Evolutionary conservation across 2,329 filamentous ascomycete genomes (phyloP).

Genomic region (Diplodia seriata): DNA sequence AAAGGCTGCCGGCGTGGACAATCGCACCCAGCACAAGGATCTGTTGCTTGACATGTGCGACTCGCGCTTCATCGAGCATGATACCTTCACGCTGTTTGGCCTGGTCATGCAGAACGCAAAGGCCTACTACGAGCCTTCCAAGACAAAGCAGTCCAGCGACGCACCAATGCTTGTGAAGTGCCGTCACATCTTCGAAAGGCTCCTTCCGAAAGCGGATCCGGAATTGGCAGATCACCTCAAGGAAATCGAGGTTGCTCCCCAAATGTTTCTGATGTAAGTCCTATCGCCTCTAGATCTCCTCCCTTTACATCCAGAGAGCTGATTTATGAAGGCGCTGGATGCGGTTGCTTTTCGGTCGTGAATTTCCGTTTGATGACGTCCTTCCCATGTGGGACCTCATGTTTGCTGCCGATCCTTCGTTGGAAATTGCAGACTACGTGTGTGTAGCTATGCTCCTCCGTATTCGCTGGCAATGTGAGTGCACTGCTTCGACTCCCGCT

Average conservation of each 20-base stretch:
- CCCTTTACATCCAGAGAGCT: conserved; percentile 33
- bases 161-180: conserved; percentile 85
- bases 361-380: conserved; percentile 87
- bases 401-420: conserved; percentile 81
- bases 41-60: conserved; percentile 73
- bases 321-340: conserved; percentile 77
- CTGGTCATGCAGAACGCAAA: conserved; percentile 87
- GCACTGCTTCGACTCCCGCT: neutral
- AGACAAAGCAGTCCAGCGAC: conserved; percentile 46
- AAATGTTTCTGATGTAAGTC: conserved; percentile 89
- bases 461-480: conserved; percentile 85
- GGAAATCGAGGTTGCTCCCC: conserved; percentile 87
- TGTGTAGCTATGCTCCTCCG: conserved; percentile 92
- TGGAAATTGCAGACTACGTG: conserved; percentile 86
- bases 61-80: conserved; percentile 80
- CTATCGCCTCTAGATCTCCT: neutral
- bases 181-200: conserved; percentile 82
- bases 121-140: conserved; percentile 79
- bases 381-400: conserved; percentile 89
- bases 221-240: conserved; percentile 81
- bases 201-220: conserved; percentile 80
- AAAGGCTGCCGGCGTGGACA: conserved; percentile 4
- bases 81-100: conserved; percentile 85
- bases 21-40: conserved; percentile 49
- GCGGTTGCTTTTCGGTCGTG: conserved; percentile 86